Evolutionary conservation across 2,329 filamentous ascomycete species (phyloP).

Genomic region (Colletotrichum zoysiae): DNA sequence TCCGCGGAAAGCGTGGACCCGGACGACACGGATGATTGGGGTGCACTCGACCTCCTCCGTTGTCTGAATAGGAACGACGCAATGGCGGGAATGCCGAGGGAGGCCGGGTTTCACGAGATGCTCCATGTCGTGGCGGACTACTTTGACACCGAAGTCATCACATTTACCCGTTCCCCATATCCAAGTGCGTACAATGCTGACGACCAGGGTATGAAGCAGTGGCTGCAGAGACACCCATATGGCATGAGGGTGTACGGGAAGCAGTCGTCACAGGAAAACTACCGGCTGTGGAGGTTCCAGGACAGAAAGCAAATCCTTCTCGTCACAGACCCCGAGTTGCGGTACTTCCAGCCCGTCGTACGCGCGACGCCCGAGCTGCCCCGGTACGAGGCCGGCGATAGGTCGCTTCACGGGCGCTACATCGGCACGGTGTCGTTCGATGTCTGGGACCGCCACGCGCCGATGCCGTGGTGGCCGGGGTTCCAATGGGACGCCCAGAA

Average conservation of each 20-base stretch:
- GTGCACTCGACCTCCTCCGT: conserved; percentile 11
- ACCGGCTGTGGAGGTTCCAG: neutral
- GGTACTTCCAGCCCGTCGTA: conserved; percentile 21
- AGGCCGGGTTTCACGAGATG: conserved; percentile 32
- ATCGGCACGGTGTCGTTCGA: conserved; percentile 3
- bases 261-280: neutral
- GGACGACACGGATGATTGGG: conserved; percentile 8
- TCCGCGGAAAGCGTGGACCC: neutral
- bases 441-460: conserved; percentile 22
- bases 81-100: conserved; percentile 13
- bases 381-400: neutral
- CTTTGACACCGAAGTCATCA: conserved; percentile 26
- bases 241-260: conserved; percentile 26
- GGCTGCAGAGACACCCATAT: neutral
- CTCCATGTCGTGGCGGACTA: conserved; percentile 30
- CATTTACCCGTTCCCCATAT: conserved; percentile 8
- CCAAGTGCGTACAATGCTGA: neutral
- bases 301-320: conserved; percentile 27
- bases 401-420: neutral
- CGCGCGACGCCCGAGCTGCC: neutral
- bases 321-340: conserved; percentile 11
- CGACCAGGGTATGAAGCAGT: neutral
- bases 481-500: neutral
- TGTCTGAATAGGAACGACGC: conserved; percentile 5
- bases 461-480: conserved; percentile 37